Evolutionary conservation across 2,329 filamentous ascomycete genomes (phyloP).

Genomic region (Penicillium sp.): DNA sequence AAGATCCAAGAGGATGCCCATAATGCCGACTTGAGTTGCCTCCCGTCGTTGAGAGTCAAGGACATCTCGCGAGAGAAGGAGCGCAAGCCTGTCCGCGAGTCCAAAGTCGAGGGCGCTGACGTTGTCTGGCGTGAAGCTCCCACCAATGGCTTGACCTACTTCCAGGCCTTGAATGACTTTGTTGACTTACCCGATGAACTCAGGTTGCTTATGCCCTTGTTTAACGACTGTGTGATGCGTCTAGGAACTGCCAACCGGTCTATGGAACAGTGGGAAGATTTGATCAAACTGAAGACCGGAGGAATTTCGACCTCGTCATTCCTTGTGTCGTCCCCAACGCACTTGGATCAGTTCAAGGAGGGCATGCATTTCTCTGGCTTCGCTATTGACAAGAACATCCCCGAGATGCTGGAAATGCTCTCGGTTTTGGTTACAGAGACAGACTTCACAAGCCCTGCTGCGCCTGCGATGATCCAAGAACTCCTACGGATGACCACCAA

Average conservation of each 20-base stretch:
- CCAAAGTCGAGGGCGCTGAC: slow-evolving; percentile 60
- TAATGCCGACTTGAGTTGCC: slow-evolving; percentile 78
- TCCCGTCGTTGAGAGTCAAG: slow-evolving; percentile 82
- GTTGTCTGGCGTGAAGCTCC: slow-evolving; percentile 90
- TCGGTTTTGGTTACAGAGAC: slow-evolving; percentile 80
- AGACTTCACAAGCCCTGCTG: slow-evolving; percentile 80
- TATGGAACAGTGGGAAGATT: slow-evolving; percentile 93
- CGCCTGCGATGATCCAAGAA: slow-evolving; percentile 78
- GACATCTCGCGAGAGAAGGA: slow-evolving; percentile 84
- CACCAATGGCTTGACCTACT: slow-evolving; percentile 95
- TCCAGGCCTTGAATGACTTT: slow-evolving; percentile 81
- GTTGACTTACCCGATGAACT: slow-evolving; percentile 80
- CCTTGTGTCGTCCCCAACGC: slow-evolving; percentile 72
- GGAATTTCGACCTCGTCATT: slow-evolving; percentile 84
- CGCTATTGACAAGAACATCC: slow-evolving; percentile 84
- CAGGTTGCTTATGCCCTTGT: slow-evolving; percentile 79
- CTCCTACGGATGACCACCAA: slow-evolving; percentile 83
- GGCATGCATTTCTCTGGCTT: slow-evolving; percentile 82
- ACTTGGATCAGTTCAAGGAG: slow-evolving; percentile 71
- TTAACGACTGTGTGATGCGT: slow-evolving; percentile 89
- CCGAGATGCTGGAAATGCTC: slow-evolving; percentile 85
- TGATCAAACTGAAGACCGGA: slow-evolving; percentile 94
- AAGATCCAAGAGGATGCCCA: slow-evolving; percentile 81
- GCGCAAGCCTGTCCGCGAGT: slow-evolving; percentile 64
- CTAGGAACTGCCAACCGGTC: slow-evolving; percentile 82